These are phyloP conservation scores for Alternaria dauci DNA, from an alignment of 2,329 filamentous ascomycete species.

Conservation along the genomic window DNA sequence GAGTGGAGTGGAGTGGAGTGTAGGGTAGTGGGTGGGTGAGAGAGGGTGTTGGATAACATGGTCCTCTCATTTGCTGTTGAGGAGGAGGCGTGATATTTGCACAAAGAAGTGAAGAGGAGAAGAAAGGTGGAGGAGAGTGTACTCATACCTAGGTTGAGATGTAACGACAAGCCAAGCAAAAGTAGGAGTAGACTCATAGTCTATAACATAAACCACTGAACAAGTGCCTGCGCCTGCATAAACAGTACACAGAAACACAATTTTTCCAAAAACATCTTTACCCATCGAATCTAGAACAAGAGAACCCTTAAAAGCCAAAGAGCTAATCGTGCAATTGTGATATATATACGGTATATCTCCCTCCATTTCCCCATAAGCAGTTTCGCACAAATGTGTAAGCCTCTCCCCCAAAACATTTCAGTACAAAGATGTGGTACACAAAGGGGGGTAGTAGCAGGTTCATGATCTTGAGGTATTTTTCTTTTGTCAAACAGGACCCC, in stretches of 20 bases:
- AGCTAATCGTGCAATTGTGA: constrained; percentile 9
- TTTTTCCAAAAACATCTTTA: neutral
- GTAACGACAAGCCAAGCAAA: no score
- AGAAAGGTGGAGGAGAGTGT: no score
- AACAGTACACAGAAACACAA: neutral
- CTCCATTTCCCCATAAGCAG: neutral
- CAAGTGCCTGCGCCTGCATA: neutral
- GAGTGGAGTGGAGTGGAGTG: no score
- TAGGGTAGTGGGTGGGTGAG: neutral
- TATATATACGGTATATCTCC: constrained; percentile 5
- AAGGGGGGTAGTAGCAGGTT: neutral
- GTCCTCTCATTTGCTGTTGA: no score
- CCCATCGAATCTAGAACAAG: constrained; percentile 17
- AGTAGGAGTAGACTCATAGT: neutral
- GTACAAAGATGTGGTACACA: constrained; percentile 1
- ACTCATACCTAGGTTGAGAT: no score
- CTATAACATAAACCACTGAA: neutral
- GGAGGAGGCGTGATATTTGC: no score
- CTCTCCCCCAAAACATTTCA: constrained; percentile 6
- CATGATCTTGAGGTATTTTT: constrained; percentile 17
- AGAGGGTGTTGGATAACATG: neutral
- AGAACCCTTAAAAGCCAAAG: neutral
- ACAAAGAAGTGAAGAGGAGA: no score
- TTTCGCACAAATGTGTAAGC: constrained; percentile 2
- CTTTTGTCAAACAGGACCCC: constrained; percentile 20